Evolutionary conservation across 441 rosid species (phyloP).

Genomic region (Corymbia calophylla): DNA sequence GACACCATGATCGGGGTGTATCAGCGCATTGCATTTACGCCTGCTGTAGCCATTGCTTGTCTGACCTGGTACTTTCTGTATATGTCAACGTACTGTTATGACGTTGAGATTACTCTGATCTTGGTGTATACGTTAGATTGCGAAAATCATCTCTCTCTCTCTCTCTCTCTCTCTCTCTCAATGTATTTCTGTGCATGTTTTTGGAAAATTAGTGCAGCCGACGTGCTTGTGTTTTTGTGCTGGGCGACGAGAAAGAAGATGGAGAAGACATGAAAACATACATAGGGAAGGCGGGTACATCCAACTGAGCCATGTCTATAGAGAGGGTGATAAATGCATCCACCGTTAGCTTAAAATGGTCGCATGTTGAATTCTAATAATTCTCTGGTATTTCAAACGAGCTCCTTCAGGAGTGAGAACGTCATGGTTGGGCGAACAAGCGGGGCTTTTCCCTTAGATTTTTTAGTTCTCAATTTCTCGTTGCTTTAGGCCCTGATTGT

Average conservation of each 20-base stretch:
- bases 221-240: not conserved
- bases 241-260: not conserved
- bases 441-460: not conserved
- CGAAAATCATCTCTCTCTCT: not conserved
- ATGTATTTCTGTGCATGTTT: not conserved
- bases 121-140: not conserved
- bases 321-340: too few species aligned
- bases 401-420: not conserved
- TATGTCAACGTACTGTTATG: not conserved
- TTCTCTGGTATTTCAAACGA: not conserved
- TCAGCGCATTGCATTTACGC: not conserved
- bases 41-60: fast-evolving
- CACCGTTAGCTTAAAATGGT: too few species aligned
- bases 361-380: too few species aligned
- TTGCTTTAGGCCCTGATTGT: not conserved
- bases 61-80: not conserved
- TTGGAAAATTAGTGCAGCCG: fast-evolving
- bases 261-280: not conserved
- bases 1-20: not conserved
- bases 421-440: fast-evolving
- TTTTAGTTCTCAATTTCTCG: not conserved
- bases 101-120: not conserved
- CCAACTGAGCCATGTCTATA: too few species aligned
- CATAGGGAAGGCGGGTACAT: not conserved
- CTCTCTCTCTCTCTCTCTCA: not conserved